Percentiles rank a stretch among this genome's conserved stretches.
These are phyloP conservation scores for Aspergillus egyptiacus DNA, from an alignment of 495 filamentous ascomycete species.

Conservation along the genomic window DNA sequence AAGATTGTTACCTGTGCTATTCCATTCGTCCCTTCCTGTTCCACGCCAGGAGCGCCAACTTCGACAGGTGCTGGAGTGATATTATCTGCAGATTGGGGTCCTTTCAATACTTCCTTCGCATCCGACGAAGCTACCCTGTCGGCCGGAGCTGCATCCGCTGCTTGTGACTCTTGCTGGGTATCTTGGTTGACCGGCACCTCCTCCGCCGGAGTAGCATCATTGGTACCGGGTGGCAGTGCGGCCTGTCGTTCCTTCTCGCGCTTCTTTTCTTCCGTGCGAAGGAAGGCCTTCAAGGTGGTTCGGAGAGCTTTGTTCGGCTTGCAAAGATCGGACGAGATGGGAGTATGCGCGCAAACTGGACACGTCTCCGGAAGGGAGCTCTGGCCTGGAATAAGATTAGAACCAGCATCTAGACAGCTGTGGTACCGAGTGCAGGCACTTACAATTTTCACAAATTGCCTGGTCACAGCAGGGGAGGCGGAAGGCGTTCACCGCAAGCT, in stretches of 20 bases:
- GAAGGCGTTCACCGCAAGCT: conserved; percentile 85
- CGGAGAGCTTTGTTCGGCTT: conserved; percentile 82
- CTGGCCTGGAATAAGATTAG: no score
- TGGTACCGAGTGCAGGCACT: conserved; percentile 24
- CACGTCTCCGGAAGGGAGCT: conserved; percentile 70
- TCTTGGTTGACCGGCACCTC: conserved; percentile 18
- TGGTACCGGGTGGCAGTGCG: conserved; percentile 19
- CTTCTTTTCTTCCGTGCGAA: conserved; percentile 85
- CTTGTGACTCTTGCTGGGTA: conserved; percentile 15
- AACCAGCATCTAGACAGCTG: no score
- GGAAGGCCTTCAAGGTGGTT: conserved; percentile 81
- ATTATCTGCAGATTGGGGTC: conserved; percentile 10
- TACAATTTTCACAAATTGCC: conserved; percentile 86
- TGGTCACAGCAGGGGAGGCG: conserved; percentile 93
- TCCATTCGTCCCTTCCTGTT: conserved; percentile 18
- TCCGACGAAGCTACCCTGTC: conserved; percentile 1
- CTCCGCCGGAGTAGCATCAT: conserved; percentile 22
- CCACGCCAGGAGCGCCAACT: conserved; percentile 5
- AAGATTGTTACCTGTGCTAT: conserved; percentile 13
- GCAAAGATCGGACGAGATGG: conserved; percentile 77
- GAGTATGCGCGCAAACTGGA: conserved; percentile 87
- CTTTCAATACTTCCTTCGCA: conserved; percentile 1
- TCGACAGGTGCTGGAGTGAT: background rate
- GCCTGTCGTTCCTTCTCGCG: conserved; percentile 52
- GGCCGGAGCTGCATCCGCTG: conserved; percentile 4